A percentile compares a stretch with the other conserved stretches of the same genome.
Evolutionary conservation across 345 rosid genomes (phyloP).

Genomic region (Bruguiera parviflora): DNA sequence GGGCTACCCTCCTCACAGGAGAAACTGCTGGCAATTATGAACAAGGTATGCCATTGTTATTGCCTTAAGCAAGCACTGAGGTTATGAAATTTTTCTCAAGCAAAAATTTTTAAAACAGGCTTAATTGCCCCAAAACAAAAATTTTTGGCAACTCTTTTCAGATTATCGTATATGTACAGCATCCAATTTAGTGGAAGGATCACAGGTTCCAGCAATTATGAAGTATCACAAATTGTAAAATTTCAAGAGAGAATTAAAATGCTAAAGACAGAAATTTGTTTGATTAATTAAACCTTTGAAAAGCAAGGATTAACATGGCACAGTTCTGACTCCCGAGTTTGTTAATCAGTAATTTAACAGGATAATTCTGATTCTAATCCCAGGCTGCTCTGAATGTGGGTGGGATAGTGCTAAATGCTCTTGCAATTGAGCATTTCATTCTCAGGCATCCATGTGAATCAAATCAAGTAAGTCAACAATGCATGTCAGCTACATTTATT

Average conservation of each 20-base stretch:
- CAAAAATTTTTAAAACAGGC: too few relatives aligned
- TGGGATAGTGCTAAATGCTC: constrained; percentile 80
- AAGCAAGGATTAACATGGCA: not conserved
- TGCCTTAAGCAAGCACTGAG: not conserved
- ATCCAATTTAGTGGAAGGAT: too few relatives aligned
- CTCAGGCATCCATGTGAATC: constrained; percentile 75
- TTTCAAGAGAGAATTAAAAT: too few relatives aligned
- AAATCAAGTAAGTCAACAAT: constrained; percentile 45
- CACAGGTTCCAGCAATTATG: too few relatives aligned
- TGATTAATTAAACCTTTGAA: too few relatives aligned
- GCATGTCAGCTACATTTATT: not conserved
- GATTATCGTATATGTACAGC: too few relatives aligned
- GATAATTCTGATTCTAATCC: not conserved
- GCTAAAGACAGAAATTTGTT: too few relatives aligned
- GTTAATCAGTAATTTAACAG: not conserved
- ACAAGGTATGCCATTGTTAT: constrained; percentile 48
- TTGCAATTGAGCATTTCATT: constrained; percentile 89
- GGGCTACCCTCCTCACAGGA: constrained; percentile 85
- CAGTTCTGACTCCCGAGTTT: not conserved
- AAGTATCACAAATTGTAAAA: too few relatives aligned
- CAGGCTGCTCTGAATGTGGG: constrained; percentile 86
- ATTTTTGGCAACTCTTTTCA: too few relatives aligned
- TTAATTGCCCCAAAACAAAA: too few relatives aligned
- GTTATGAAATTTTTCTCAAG: not conserved
- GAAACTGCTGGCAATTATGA: constrained; percentile 69